Conservation (phyloP, 192 early-diverging fungal genomes). For the Backusella morwellensis region DNA sequence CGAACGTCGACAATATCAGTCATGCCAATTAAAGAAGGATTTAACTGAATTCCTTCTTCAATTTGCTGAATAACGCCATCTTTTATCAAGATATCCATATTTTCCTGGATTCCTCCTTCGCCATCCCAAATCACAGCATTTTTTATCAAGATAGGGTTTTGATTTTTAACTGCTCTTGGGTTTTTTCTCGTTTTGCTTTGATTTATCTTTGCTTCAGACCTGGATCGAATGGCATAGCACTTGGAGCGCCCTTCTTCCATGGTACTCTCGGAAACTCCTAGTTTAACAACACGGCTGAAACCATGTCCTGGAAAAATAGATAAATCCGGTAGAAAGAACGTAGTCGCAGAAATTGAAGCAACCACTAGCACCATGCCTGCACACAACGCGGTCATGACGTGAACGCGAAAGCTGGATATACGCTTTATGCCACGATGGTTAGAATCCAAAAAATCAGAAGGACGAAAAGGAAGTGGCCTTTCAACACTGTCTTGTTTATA, state of each 20-base stretch:
- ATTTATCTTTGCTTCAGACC: not conserved
- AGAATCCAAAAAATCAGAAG: not conserved
- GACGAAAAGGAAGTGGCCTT: not conserved
- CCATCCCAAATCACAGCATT: conserved; percentile 39
- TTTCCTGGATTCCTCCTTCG: conserved; percentile 21
- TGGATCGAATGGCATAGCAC: not conserved
- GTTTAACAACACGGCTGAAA: not conserved
- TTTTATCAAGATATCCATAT: conserved; percentile 42
- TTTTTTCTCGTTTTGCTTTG: not conserved
- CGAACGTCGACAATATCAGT: conserved; percentile 11
- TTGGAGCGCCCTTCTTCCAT: not conserved
- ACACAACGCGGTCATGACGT: not conserved
- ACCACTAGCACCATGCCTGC: not conserved
- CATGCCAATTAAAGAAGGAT: conserved; percentile 39
- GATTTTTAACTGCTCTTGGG: conserved; percentile 8
- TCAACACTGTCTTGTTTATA: not conserved
- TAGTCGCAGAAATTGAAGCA: not conserved
- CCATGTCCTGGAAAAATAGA: not conserved
- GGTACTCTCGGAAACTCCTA: not conserved
- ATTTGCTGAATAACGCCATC: conserved; percentile 41
- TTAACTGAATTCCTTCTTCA: conserved; percentile 10
- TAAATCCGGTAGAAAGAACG: not conserved
- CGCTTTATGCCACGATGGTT: not conserved
- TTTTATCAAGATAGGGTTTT: conserved; percentile 12
- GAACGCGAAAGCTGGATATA: not conserved